These are phyloP conservation scores for Castanea sativa DNA, from an alignment of 306 rosid genomes.

Conservation along the genomic window DNA sequence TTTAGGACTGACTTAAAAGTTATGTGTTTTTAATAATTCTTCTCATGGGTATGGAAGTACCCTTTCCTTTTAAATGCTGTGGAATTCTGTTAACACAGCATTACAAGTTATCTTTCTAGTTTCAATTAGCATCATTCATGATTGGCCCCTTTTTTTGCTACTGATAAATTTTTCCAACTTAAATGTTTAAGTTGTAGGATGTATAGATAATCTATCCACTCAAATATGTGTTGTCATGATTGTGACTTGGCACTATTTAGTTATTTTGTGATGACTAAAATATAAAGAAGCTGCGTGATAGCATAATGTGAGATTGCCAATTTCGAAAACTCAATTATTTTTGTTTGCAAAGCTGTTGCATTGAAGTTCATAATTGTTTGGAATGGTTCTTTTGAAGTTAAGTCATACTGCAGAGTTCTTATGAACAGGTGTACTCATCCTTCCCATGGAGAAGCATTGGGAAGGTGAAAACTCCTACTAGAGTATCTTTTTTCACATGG, in stretches of 20 bases:
- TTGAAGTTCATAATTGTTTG: background rate
- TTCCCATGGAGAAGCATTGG: no score
- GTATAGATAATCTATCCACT: no score
- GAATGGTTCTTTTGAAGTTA: no score
- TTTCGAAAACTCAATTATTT: background rate
- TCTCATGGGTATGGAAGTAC: background rate
- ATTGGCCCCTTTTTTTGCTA: background rate
- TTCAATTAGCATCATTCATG: background rate
- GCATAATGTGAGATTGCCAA: background rate
- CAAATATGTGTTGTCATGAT: background rate
- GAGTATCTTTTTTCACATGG: no score
- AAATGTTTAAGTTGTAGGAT: background rate
- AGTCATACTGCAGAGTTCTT: no score
- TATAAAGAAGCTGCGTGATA: background rate
- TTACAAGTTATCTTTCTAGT: no score
- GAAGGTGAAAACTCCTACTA: no score
- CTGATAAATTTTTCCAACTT: background rate
- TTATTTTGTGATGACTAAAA: background rate
- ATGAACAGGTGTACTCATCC: no score
- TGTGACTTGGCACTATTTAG: background rate
- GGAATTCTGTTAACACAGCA: no score
- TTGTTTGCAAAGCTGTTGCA: background rate
- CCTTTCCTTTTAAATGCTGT: no score
- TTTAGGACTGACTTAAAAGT: background rate
- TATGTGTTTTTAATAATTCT: background rate